Conservation (phyloP, 305 asterid genomes). For the Fraxinus nigra region DNA sequence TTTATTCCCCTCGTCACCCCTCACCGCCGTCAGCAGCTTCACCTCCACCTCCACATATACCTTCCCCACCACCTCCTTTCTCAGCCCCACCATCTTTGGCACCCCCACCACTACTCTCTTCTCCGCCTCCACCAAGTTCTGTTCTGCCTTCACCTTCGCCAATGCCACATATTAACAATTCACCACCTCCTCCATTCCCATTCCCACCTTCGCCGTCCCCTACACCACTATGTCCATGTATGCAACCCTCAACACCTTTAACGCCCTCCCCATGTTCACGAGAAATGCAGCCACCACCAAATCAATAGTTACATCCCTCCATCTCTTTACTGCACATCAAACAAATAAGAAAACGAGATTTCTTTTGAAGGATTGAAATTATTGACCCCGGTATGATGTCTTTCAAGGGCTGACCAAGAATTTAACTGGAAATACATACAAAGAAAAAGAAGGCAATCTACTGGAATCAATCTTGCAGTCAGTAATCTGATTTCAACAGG, state of each 20-base stretch:
- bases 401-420: constrained; percentile 15
- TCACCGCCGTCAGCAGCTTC: constrained; percentile 14
- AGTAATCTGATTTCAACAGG: neutral
- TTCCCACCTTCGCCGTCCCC: constrained; percentile 27
- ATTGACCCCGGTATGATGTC: constrained; percentile 8
- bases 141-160: constrained; percentile 20
- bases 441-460: constrained; percentile 8
- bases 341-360: neutral
- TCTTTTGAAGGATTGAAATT: neutral
- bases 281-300: constrained; percentile 6
- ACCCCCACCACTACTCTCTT: neutral
- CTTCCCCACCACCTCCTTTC: too few relatives aligned
- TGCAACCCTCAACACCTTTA: neutral
- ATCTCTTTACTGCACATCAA: constrained; percentile 22
- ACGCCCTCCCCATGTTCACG: constrained; percentile 14
- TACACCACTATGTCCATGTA: constrained; percentile 23
- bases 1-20: constrained; percentile 7
- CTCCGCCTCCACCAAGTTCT: constrained; percentile 8
- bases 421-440: constrained; percentile 1
- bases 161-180: neutral
- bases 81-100: too few relatives aligned
- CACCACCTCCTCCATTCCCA: neutral
- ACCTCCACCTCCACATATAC: constrained; percentile 6
- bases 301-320: neutral
- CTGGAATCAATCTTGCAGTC: constrained; percentile 3